Evolutionary conservation across 1,284 basidiomycete genomes (phyloP), one percentile per base, ranked within the genome.

Genomic region (Testicularia cyperi): DNA sequence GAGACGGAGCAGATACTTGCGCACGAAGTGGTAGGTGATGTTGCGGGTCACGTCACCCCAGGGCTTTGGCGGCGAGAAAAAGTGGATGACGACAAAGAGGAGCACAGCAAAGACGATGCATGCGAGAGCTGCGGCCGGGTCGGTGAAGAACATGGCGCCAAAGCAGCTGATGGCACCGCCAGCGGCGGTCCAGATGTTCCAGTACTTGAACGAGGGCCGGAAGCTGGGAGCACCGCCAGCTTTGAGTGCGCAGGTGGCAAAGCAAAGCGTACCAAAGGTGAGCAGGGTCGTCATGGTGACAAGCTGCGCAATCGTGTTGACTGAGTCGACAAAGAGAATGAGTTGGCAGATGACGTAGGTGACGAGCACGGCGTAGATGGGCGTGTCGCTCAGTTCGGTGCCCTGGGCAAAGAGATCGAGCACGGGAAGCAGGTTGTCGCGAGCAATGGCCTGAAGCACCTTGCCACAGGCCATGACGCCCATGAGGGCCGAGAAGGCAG

Each of bases 21-120:
- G 64, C 19, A 73, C 70, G 47, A 74, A 72, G 47, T 74, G 68
- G 45, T 75, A 75, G 27, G 70, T 67, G 21, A 75, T 55, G 56
- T 75, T 75, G 38, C 71, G 57, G 7, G 74, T 72, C n/a, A 74
- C 70, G 30, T 75, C 74, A 15, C 74, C 74, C 74, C 74, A 75
- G 2, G 74, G 72, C 45, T 75, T 75, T 13, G 74, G 74, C 25
- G 72, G 70, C 6, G 69, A 71, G 31, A 68, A 68, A 15, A 74
- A 56, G 49, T 74, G 72, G 43, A 75, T 73, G 48, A 67, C 51
- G 28, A 66, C 49, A 39, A 75, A 75, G 19, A 75, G 61, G 41
- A 73, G 42, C 25, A 68, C 52, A 24, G 70, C 62, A 27, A 73
- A 52, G 25, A 65, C 56, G 38, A 72, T 63, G 44, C 74, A 75